Conservation (phyloP, 106 monocot genomes). For the Dendrobium nobile region DNA sequence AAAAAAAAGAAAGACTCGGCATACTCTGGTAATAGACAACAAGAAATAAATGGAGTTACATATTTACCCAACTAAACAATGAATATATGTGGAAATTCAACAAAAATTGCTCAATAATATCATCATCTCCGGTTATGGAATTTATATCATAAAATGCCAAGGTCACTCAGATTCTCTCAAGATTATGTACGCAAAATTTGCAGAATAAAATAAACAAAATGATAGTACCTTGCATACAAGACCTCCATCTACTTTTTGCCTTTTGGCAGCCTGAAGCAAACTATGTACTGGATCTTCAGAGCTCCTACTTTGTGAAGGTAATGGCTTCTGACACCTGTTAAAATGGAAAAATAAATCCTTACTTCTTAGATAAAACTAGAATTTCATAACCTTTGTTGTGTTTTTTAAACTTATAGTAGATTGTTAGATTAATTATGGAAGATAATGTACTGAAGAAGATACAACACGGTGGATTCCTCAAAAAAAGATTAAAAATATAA, state of each 20-base stretch:
- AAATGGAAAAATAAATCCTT: background rate
- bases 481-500: background rate
- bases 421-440: background rate
- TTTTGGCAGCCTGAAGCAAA: constrained; percentile 59
- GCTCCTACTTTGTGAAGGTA: constrained; percentile 16
- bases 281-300: constrained; percentile 28
- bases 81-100: background rate
- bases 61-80: background rate
- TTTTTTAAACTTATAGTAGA: background rate
- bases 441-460: background rate
- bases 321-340: constrained; percentile 37
- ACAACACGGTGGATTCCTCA: background rate
- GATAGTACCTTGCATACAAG: constrained; percentile 37
- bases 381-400: background rate
- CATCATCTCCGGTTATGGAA: background rate
- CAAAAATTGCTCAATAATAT: background rate
- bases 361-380: background rate
- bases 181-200: background rate
- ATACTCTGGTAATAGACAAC: background rate
- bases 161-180: background rate
- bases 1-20: background rate
- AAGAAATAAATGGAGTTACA: background rate
- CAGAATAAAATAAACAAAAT: background rate
- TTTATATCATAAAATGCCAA: background rate
- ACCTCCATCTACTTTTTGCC: constrained; percentile 78